Evolutionary conservation across 2,329 filamentous ascomycete species (phyloP).

Genomic region (Fusarium odoratissimum): DNA sequence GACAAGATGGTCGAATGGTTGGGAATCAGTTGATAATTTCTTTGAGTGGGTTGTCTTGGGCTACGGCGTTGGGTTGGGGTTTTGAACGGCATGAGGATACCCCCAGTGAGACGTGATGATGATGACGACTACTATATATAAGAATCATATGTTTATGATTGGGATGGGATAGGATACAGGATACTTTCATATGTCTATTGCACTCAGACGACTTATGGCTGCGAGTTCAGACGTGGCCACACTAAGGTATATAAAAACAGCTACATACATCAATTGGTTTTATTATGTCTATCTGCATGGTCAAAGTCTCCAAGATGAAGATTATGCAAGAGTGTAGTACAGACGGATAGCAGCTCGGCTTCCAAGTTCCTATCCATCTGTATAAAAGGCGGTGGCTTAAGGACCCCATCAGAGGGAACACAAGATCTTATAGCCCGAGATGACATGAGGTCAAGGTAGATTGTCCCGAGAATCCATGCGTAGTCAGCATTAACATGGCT

Average conservation of each 20-base stretch:
- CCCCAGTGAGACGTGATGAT: conserved; percentile 8
- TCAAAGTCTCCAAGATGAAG: no score
- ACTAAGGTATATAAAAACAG: not conserved
- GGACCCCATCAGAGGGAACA: not conserved
- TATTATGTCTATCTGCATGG: not conserved
- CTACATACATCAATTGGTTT: not conserved
- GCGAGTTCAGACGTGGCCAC: not conserved
- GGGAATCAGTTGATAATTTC: conserved; percentile 5
- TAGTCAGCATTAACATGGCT: not conserved
- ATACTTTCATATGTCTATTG: not conserved
- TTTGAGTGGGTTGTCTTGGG: conserved; percentile 8
- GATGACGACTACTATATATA: conserved; percentile 8
- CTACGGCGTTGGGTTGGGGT: conserved; percentile 21
- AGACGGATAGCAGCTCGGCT: conserved; percentile 4
- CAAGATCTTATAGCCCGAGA: not conserved
- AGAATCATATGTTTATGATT: not conserved
- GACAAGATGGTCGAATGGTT: conserved; percentile 47
- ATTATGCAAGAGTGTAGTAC: not conserved
- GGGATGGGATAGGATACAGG: not conserved
- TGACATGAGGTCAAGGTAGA: not conserved
- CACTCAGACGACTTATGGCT: not conserved
- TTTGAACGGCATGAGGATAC: conserved; percentile 21
- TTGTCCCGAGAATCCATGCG: not conserved
- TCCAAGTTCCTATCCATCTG: not conserved
- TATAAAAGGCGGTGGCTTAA: not conserved